Percentiles rank a stretch among this genome's conserved stretches.
phyloP scores from a whole-genome alignment of 2,329 filamentous ascomycete genomes.

The Penicillium aurantiogriseum region DNA sequence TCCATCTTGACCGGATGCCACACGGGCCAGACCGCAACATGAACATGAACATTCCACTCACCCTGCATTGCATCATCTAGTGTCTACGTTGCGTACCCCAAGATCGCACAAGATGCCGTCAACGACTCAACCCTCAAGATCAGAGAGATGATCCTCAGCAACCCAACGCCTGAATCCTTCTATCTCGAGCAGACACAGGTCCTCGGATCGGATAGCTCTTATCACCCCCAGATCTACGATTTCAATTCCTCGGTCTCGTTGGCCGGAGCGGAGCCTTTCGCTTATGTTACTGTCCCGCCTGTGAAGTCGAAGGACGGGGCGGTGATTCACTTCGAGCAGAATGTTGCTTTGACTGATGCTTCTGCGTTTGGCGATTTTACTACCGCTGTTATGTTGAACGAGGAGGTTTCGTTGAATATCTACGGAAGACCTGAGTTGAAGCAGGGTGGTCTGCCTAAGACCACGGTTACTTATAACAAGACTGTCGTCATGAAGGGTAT shows the following conservation, averaged over 20 bases:
- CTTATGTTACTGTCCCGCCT: constrained; percentile 47
- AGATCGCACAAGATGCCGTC: constrained; percentile 56
- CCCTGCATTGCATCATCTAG: constrained; percentile 32
- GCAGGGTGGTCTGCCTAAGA: constrained; percentile 50
- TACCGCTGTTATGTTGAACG: constrained; percentile 48
- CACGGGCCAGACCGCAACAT: neutral
- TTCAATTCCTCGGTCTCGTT: constrained; percentile 56
- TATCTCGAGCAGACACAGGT: constrained; percentile 50
- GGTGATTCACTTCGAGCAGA: constrained; percentile 45
- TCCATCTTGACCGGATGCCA: neutral
- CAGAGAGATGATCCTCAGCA: constrained; percentile 50
- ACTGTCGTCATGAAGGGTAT: constrained; percentile 57
- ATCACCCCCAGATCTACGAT: constrained; percentile 54
- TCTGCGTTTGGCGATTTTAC: constrained; percentile 52
- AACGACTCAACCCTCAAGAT: constrained; percentile 53
- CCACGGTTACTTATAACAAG: constrained; percentile 56
- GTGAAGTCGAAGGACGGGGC: constrained; percentile 46
- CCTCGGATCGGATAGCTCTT: constrained; percentile 50
- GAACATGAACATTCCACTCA: neutral
- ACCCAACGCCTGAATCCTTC: constrained; percentile 51
- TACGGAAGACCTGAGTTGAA: constrained; percentile 54
- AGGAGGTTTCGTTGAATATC: constrained; percentile 52
- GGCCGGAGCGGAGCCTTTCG: constrained; percentile 44
- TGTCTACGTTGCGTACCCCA: constrained; percentile 59
- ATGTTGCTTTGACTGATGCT: constrained; percentile 43